Base-by-base conservation (phyloP, 441 rosid genomes). In the Macaranga tanarius region DNA sequence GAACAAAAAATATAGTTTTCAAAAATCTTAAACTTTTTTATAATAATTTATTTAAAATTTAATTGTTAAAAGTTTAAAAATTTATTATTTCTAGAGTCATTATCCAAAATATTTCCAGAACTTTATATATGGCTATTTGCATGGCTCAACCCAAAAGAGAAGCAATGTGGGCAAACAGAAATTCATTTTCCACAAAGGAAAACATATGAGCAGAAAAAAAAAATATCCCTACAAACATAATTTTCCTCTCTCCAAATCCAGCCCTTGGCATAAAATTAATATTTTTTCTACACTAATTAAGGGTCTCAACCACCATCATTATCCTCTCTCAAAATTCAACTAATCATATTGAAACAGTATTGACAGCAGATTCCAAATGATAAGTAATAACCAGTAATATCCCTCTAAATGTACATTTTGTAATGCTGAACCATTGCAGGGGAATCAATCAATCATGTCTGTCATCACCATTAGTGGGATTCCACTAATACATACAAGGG, bases 401-500 rank as follows among this genome's bases (percentile, higher is more conserved):
- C 72, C 76, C 81, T 73, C 76, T 64, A 81, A 31, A 76, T 75
- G 79, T 73, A 74, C 77, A 78, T 76, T 60, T 67, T 10, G 23
- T 42, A 60, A 57, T 73, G 70, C 71, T 75, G 73, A 72, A 50
- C 71, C 73, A n/a, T 57, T 9, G 20, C 76, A 26, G 45, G 55
- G 67, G 52, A 61, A 25, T 63, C 42, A 72, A 57, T n/a, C n/a
- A n/a, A n/a, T n/a, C n/a, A n/a, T 50, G 1, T 56, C 75, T 42
- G 54, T 60, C 69, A 62, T 38, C 52, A 51, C 86, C 38, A 31
- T 31, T 77, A 92, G 71, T 82, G 89, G 71, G 88, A 87, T 74
- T 93, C 97, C 81, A 90, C 85, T 4, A 93, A 92, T 19, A 93
- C 89, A 51, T 79, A 86, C 69, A 93, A 78, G 6, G 90, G 89